phyloP scores from a whole-genome alignment of 805 yeast species.

The Candida odintsovae region DNA sequence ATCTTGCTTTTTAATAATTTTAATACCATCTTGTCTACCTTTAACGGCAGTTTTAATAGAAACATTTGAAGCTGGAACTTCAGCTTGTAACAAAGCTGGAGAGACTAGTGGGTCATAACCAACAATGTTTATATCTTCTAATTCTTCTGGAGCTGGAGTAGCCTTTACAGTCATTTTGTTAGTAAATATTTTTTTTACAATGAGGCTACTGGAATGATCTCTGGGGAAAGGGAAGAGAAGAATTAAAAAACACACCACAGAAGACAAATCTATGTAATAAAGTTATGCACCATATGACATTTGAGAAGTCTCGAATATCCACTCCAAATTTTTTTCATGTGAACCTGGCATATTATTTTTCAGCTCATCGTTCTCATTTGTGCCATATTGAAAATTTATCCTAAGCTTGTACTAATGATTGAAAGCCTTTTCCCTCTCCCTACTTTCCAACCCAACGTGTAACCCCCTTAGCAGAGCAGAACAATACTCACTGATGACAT shows the following conservation, averaged over 20 bases:
- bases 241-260: no score
- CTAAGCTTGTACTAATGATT: no score
- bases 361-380: neutral
- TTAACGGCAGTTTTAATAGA: conserved; percentile 58
- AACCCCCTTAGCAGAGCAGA: no score
- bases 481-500: neutral
- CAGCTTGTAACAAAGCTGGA: conserved; percentile 86
- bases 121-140: conserved; percentile 69
- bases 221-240: no score
- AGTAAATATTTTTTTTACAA: conserved; percentile 1
- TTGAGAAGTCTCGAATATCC: no score
- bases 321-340: no score
- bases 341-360: no score
- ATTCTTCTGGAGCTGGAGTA: conserved; percentile 24
- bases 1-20: conserved; percentile 66
- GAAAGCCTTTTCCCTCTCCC: no score
- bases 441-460: no score
- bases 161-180: conserved; percentile 1
- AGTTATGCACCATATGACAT: no score
- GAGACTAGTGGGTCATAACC: conserved; percentile 95
- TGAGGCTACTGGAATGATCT: no score
- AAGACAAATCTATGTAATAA: no score
- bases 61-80: conserved; percentile 58
- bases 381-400: neutral
- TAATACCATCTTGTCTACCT: conserved; percentile 76